These are phyloP conservation scores for Boletus subluridellus DNA, from an alignment of 1,284 basidiomycete genomes.

Conservation along the genomic window DNA sequence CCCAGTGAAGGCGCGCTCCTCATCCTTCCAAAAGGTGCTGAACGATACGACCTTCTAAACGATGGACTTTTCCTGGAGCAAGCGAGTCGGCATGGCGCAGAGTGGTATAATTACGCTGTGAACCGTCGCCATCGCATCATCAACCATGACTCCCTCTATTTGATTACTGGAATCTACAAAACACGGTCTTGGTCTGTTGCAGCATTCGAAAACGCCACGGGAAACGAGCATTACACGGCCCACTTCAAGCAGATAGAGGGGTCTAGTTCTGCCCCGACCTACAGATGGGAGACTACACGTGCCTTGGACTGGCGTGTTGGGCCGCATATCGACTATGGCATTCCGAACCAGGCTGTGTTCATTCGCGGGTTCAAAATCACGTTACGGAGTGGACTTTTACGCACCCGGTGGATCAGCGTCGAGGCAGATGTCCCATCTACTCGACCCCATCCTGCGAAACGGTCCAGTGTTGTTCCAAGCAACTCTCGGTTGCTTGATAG, in stretches of 20 bases:
- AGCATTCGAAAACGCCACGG: background rate
- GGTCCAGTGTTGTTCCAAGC: background rate
- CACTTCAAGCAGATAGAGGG: background rate
- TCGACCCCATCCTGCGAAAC: background rate
- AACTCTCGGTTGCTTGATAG: background rate
- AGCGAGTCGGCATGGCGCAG: constrained; percentile 1
- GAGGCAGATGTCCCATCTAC: constrained; percentile 3
- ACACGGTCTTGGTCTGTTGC: constrained; percentile 1
- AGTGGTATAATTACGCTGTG: constrained; percentile 15
- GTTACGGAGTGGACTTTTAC: background rate
- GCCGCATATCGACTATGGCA: background rate
- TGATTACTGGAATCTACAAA: constrained; percentile 16
- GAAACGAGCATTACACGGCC: background rate
- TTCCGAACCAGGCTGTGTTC: constrained; percentile 11
- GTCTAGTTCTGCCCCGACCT: background rate
- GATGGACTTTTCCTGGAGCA: constrained; percentile 2
- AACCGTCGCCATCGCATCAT: constrained; percentile 1
- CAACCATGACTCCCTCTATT: constrained; percentile 11
- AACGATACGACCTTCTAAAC: constrained; percentile 7
- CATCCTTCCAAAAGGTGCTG: constrained; percentile 13
- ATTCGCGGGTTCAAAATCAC: constrained; percentile 17
- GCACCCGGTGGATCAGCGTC: background rate
- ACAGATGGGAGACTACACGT: constrained; percentile 3
- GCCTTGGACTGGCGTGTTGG: constrained; percentile 10
- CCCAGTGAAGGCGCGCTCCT: constrained; percentile 16